Evolutionary conservation across 306 rosid species (phyloP).

Genomic region (Elaeagnus macrophylla): DNA sequence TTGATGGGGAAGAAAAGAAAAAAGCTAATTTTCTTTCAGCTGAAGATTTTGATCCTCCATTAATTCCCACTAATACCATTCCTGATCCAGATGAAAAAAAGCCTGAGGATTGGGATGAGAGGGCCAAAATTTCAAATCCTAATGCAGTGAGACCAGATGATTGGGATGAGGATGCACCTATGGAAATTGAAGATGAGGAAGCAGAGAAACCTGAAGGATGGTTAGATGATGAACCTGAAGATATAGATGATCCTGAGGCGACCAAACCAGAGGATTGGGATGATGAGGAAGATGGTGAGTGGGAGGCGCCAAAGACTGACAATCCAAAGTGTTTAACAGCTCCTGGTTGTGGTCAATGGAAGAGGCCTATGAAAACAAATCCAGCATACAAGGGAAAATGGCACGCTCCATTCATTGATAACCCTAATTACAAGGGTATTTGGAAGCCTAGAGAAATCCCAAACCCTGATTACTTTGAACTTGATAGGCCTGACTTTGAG

Average conservation of each 20-base stretch:
- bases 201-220: slow-evolving; percentile 97
- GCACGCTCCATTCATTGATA: slow-evolving; percentile 79
- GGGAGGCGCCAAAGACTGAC: slow-evolving; percentile 77
- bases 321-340: slow-evolving; percentile 67
- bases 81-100: slow-evolving; percentile 88
- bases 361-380: slow-evolving; percentile 84
- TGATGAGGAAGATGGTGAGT: slow-evolving; percentile 91
- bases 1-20: slow-evolving; percentile 53
- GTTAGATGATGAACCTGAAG: slow-evolving; percentile 97
- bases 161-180: slow-evolving; percentile 97
- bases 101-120: slow-evolving; percentile 98
- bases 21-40: slow-evolving; percentile 45
- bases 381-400: slow-evolving; percentile 93
- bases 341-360: slow-evolving; percentile 95
- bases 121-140: slow-evolving; percentile 76
- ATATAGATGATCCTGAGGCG: slow-evolving; percentile 83
- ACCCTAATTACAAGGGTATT: slow-evolving; percentile 81
- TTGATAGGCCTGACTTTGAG: slow-evolving; percentile 70
- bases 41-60: slow-evolving; percentile 82
- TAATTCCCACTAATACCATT: slow-evolving; percentile 77
- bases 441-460: slow-evolving; percentile 87
- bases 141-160: slow-evolving; percentile 85
- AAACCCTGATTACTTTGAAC: slow-evolving; percentile 74
- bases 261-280: slow-evolving; percentile 91
- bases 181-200: slow-evolving; percentile 79